phyloP scores from a whole-genome alignment of 306 rosid genomes.

The Pyrus bretschneideri region DNA sequence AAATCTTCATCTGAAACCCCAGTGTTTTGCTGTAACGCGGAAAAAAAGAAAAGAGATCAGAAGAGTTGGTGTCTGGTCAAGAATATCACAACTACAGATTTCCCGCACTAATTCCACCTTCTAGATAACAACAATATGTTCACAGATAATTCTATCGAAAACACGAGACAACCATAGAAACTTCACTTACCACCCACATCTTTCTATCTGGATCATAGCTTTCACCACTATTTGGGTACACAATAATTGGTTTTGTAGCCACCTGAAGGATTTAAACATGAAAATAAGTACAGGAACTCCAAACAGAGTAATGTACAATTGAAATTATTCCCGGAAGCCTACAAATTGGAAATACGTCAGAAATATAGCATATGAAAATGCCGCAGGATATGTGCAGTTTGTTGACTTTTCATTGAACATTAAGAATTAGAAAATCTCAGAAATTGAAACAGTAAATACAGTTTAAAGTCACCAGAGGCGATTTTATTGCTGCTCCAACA shows the following conservation, averaged over 20 bases:
- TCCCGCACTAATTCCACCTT: neutral
- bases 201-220: slow-evolving; percentile 58
- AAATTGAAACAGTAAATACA: neutral
- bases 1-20: slow-evolving; percentile 60
- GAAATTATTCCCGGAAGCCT: neutral
- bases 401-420: neutral
- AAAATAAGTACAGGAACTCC: neutral
- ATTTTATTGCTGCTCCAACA: neutral
- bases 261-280: slow-evolving; percentile 39
- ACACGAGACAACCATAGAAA: neutral
- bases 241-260: slow-evolving; percentile 63
- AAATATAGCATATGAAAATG: neutral
- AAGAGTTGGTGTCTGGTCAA: neutral
- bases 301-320: neutral
- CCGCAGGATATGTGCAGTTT: neutral
- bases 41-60: neutral
- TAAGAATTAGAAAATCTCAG: neutral
- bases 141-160: neutral
- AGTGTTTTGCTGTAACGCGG: slow-evolving; percentile 47
- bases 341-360: neutral
- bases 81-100: neutral
- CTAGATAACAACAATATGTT: neutral
- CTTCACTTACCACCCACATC: slow-evolving; percentile 75
- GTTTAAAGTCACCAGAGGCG: neutral
- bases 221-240: slow-evolving; percentile 96